A percentile compares a stretch with the other conserved stretches of the same genome.
Conservation (phyloP, 495 filamentous ascomycete genomes). For the Hypoxylon fuscum region DNA sequence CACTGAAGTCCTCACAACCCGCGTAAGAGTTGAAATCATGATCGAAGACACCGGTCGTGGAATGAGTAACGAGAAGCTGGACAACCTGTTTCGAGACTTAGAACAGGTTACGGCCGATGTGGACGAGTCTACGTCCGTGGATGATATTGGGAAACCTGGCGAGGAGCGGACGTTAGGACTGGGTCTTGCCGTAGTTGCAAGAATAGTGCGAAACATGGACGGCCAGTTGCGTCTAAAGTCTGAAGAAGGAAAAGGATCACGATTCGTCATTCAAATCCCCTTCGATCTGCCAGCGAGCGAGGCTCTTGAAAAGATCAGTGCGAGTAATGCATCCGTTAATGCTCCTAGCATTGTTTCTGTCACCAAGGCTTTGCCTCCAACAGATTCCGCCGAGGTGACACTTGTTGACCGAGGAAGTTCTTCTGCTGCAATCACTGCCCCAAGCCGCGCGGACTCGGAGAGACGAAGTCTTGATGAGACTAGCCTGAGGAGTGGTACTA, state of each 20-base stretch:
- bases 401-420: slow-evolving; percentile 60
- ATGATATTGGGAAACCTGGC: slow-evolving; percentile 40
- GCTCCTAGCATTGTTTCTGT: slow-evolving; percentile 37
- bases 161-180: slow-evolving; percentile 71
- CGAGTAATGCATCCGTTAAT: slow-evolving; percentile 19
- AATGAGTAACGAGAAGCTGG: slow-evolving; percentile 76
- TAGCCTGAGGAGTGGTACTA: slow-evolving; percentile 64
- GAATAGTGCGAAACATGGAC: slow-evolving; percentile 88
- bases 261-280: slow-evolving; percentile 77
- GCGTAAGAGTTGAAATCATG: slow-evolving; percentile 73
- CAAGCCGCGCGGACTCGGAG: slow-evolving; percentile 22
- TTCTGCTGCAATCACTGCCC: slow-evolving; percentile 25
- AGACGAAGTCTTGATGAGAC: slow-evolving; percentile 52
- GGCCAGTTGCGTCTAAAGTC: slow-evolving; percentile 90
- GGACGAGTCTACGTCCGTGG: slow-evolving; percentile 46
- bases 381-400: slow-evolving; percentile 62
- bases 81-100: slow-evolving; percentile 82
- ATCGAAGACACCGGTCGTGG: slow-evolving; percentile 84
- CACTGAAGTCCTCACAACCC: slow-evolving; percentile 49
- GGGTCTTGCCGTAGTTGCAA: slow-evolving; percentile 85
- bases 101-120: slow-evolving; percentile 81
- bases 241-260: slow-evolving; percentile 83
- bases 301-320: slow-evolving; percentile 32
- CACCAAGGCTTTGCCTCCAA: slow-evolving; percentile 44
- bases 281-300: slow-evolving; percentile 68